Evolutionary conservation across 2,329 filamentous ascomycete species (phyloP), one percentile per base, ranked within the genome.

Genomic region (Hypoxylon sp.): DNA sequence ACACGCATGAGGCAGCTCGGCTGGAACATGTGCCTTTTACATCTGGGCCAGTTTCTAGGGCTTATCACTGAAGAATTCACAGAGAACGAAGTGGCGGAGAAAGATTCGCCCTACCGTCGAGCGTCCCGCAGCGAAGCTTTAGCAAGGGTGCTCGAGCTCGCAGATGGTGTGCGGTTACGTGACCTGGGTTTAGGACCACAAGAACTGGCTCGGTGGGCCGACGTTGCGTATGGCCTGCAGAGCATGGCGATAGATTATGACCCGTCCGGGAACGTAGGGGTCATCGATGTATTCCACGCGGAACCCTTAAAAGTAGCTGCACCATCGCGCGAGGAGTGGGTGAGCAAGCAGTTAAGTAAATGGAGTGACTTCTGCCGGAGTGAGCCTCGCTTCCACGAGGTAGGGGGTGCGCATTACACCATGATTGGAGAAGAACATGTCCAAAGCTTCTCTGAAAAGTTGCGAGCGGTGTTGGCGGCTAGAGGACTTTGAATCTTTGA

Each of bases 221-320:
- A 78, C 19, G 53, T 84, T 0, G 78, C 82, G 0, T 79, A 73
- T 50, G 67, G 71, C 0, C 58, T 84, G 50, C 80, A 82, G 66
- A 75, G 72, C 48, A 79, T 83, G 47, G 80, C 79, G 2, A 58
- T 71, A 0, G 78, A 84, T 14, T 86, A 85, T 67, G 80, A 85
- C 52, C 83, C 83, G 1, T n/a, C 17, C 0, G 82, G 82, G 0
- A 61, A 24, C 0, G 78, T 84, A 0, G 59, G 63, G 0, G 13
- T 35, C 1, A 79, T 85, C 51, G 83, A 85, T 71, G 75, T 84
- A 0, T 84, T 85, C 64, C 77, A 80, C 35, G 79, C 78, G 1
- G 68, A 72, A 4, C 82, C 82, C 11, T 70, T 80, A 1, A 75
- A 68, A 33, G 68, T 70, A 1, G 76, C 74, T 8, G 76, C 77